Conservation (phyloP, 805 yeast genomes). For the Schwanniomyces polymorphus region DNA sequence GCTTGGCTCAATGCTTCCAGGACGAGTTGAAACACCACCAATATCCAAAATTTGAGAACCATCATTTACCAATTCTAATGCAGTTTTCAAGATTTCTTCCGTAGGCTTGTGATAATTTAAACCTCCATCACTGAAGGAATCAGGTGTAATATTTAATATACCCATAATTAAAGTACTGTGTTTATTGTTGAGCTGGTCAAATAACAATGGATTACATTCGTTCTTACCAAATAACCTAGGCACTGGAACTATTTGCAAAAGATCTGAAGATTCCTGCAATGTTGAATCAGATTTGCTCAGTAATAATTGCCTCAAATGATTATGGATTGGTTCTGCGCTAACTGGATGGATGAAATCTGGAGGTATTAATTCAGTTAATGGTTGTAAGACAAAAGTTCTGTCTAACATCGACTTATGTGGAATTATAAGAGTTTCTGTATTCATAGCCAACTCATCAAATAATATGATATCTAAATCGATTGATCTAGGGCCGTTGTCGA, state of each 20-base stretch:
- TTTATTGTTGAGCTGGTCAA: slow-evolving; percentile 46
- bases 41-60: slow-evolving; percentile 84
- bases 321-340: slow-evolving; percentile 75
- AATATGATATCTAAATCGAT: slow-evolving; percentile 87
- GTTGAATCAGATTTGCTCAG: slow-evolving; percentile 30
- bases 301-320: slow-evolving; percentile 59
- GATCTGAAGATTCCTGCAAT: slow-evolving; percentile 50
- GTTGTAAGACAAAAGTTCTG: slow-evolving; percentile 86
- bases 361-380: slow-evolving; percentile 77
- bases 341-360: slow-evolving; percentile 76
- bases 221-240: slow-evolving; percentile 11
- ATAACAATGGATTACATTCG: slow-evolving; percentile 21
- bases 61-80: slow-evolving; percentile 47
- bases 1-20: slow-evolving; percentile 66
- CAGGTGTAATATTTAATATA: slow-evolving; percentile 86
- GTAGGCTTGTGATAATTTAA: slow-evolving; percentile 27
- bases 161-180: slow-evolving; percentile 78
- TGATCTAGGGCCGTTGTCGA: slow-evolving; percentile 90
- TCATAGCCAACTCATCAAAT: slow-evolving; percentile 60
- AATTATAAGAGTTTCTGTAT: slow-evolving; percentile 58
- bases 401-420: slow-evolving; percentile 92
- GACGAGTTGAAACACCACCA: slow-evolving; percentile 95
- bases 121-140: slow-evolving; percentile 94
- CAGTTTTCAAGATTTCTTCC: slow-evolving; percentile 44
- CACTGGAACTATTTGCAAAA: slow-evolving; percentile 54